Evolutionary conservation across 2,329 filamentous ascomycete species (phyloP), one percentile per base, ranked within the genome.

Genomic region (Xylaria sp.): DNA sequence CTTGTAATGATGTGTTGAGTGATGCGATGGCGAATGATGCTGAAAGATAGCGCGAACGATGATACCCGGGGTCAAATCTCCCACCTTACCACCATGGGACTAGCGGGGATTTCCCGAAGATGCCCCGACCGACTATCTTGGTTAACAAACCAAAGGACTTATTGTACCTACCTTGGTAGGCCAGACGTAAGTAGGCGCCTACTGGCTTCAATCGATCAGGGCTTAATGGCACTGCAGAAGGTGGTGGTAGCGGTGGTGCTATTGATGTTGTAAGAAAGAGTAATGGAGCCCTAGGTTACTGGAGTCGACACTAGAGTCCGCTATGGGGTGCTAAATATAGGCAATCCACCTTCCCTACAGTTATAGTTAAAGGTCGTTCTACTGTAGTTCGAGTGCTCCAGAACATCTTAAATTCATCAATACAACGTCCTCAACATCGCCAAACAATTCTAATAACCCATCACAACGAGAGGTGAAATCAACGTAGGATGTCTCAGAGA

Each of bases 401-500:
- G 9, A 4, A 8, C 41, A 7, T 7, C 48, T 9, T 8, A 28
- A 25, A 25, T 1, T 46, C 31, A 44, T 59, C 63, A 58, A 58
- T 44, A 1, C 25, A 46, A 23, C 46, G 20, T n/a, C 18, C 15
- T 20, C 31, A 60, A 58, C 37, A 10, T 34, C 25, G 59, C 37
- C 28, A 25, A 25, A 25, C n/a, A 54, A 34, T n/a, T 12, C 2
- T 39, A 37, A 28, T 34, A 69, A 15, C 28, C 10, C 34, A 46
- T 20, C 28, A 39, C 28, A 39, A 23, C 23, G 20, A 23, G 44
- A 69, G 23, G 58, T 65, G 23, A 41, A 15, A 12, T 1, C 3
- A 37, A 7, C 28, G 20, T 31, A 71, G 48, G 37, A 74, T 74
- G 71, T 69, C 73, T 39, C 68, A 73, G 65, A 74, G 71, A 52